Evolutionary conservation across 2,329 filamentous ascomycete genomes (phyloP).

Genomic region (Paraconiothyrium brasiliense): DNA sequence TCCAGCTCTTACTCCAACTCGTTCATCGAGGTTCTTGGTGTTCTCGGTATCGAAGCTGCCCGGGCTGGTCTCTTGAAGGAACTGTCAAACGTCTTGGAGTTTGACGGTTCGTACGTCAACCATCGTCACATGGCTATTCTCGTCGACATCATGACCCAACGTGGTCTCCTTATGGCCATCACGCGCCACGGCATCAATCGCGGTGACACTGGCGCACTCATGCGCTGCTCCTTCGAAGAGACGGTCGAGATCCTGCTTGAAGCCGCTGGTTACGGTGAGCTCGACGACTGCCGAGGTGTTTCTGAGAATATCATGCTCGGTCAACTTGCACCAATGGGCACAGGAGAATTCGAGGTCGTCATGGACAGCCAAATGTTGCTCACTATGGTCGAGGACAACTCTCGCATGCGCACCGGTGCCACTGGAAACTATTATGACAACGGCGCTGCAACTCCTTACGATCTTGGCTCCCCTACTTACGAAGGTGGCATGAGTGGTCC

Average conservation of each 20-base stretch:
- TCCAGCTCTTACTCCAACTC: constrained; percentile 92
- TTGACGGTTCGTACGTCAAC: constrained; percentile 99
- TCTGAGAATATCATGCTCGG: constrained; percentile 99
- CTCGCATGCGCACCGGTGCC: constrained; percentile 73
- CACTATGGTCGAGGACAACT: constrained; percentile 92
- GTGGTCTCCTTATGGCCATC: constrained; percentile 92
- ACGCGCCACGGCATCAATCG: constrained; percentile 99
- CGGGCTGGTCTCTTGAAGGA: constrained; percentile 87
- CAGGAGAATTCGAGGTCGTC: constrained; percentile 92
- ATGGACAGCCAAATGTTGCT: constrained; percentile 96
- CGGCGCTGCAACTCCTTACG: constrained; percentile 93
- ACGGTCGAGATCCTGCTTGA: constrained; percentile 98
- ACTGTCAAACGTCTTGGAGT: constrained; percentile 90
- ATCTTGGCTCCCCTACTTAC: constrained; percentile 71
- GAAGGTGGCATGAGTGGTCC: constrained; percentile 70
- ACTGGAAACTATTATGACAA: constrained; percentile 77
- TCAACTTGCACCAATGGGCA: constrained; percentile 96
- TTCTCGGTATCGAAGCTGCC: constrained; percentile 96
- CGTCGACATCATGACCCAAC: constrained; percentile 97
- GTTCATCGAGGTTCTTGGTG: constrained; percentile 91
- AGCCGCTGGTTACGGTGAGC: constrained; percentile 90
- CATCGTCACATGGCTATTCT: constrained; percentile 95
- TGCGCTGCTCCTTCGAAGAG: constrained; percentile 99
- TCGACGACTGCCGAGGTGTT: constrained; percentile 97
- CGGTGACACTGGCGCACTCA: constrained; percentile 95